A percentile compares a stretch with the other conserved stretches of the same genome.
Evolutionary conservation across 108 stramenopile genomes (phyloP).

Genomic region (Craspedostauros australis): DNA sequence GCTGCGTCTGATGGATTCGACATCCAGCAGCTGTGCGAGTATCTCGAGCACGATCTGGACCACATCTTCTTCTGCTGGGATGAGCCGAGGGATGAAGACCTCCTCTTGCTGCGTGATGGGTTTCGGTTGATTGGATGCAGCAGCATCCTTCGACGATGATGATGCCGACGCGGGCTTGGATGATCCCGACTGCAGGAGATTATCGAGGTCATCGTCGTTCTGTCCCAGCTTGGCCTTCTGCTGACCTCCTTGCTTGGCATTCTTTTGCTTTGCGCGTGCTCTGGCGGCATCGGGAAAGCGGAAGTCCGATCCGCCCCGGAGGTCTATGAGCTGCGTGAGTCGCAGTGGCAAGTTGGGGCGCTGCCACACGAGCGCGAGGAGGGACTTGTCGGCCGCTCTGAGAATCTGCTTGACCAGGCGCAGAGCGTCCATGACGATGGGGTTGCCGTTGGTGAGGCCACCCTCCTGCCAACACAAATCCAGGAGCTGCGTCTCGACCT

Average conservation of each 20-base stretch:
- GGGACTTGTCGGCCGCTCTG: slow-evolving; percentile 18
- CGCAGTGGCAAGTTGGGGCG: slow-evolving; percentile 39
- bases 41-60: slow-evolving; percentile 41
- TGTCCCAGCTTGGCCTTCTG: background rate
- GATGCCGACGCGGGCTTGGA: slow-evolving; percentile 1
- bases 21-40: slow-evolving; percentile 41
- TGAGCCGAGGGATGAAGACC: slow-evolving; percentile 21
- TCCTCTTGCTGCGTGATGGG: background rate
- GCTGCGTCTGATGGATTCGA: slow-evolving; percentile 30
- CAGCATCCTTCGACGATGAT: background rate
- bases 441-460: slow-evolving; percentile 35
- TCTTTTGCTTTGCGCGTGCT: background rate
- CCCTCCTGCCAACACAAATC: slow-evolving; percentile 40
- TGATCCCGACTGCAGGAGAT: slow-evolving; percentile 34
- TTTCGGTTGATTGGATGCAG: no score
- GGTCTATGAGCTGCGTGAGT: slow-evolving; percentile 63
- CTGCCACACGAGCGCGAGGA: slow-evolving; percentile 43
- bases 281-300: background rate
- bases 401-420: slow-evolving; percentile 41
- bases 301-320: slow-evolving; percentile 51
- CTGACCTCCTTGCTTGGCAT: background rate
- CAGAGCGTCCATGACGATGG: slow-evolving; percentile 50
- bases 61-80: slow-evolving; percentile 35
- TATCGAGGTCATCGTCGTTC: slow-evolving; percentile 66
- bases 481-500: slow-evolving; percentile 47